phyloP scores from a whole-genome alignment of 495 filamentous ascomycete species.

The Pseudomonodictys pantanalensis region DNA sequence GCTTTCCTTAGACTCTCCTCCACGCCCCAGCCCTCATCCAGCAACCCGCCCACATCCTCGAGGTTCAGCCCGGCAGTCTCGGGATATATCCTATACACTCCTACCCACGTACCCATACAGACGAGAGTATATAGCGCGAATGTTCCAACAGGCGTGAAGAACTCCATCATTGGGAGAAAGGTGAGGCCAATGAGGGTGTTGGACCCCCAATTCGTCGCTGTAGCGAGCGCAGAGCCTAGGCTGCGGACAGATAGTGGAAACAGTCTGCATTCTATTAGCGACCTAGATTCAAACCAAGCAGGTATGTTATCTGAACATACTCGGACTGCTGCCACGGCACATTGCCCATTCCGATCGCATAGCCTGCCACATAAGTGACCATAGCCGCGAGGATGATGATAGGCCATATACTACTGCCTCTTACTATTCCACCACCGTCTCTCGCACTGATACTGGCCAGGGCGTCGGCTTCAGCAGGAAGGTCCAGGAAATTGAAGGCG shows the following conservation, averaged over 20 bases:
- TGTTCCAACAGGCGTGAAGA: constrained; percentile 68
- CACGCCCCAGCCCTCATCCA: constrained; percentile 75
- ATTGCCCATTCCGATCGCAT: constrained; percentile 84
- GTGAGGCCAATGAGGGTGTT: constrained; percentile 88
- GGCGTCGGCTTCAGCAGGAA: constrained; percentile 35
- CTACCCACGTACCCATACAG: constrained; percentile 64
- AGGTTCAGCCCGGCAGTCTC: constrained; percentile 79
- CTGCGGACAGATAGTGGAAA: constrained; percentile 82
- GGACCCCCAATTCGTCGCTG: constrained; percentile 82
- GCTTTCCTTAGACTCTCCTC: constrained; percentile 38
- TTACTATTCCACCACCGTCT: not conserved
- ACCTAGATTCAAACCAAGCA: not conserved
- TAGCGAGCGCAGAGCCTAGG: constrained; percentile 76
- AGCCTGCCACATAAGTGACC: constrained; percentile 78
- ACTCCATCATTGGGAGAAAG: constrained; percentile 83
- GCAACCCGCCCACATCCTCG: constrained; percentile 73
- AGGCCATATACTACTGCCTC: constrained; percentile 27
- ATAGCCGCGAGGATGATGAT: constrained; percentile 65
- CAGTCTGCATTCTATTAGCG: constrained; percentile 41
- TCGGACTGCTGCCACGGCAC: constrained; percentile 94
- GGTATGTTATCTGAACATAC: constrained; percentile 20
- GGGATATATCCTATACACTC: constrained; percentile 72
- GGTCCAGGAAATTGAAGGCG: constrained; percentile 61
- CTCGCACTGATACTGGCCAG: not conserved
- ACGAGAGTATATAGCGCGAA: constrained; percentile 73